Conservation (phyloP, 306 rosid genomes). For the Cicer yamashitae region DNA sequence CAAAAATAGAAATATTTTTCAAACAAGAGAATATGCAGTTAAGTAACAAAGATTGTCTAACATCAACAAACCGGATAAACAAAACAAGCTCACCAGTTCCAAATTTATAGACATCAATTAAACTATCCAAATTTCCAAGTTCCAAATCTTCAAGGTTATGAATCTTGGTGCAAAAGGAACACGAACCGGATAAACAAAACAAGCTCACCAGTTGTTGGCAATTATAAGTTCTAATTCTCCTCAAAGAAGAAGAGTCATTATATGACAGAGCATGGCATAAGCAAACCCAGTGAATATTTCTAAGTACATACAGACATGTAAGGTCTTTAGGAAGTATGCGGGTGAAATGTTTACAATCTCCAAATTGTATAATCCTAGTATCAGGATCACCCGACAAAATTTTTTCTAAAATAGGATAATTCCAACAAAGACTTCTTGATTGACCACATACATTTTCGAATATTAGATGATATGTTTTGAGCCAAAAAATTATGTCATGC, state of each 20-base stretch:
- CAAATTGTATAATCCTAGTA: not conserved
- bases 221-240: fast-evolving
- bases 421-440: not conserved
- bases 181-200: slow-evolving; percentile 7
- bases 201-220: slow-evolving; percentile 5
- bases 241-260: not conserved
- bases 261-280: slow-evolving; percentile 13
- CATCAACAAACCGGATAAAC: too few relatives aligned
- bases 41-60: not conserved
- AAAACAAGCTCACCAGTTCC: too few relatives aligned
- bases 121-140: not conserved
- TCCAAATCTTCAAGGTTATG: slow-evolving; percentile 2
- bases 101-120: not conserved
- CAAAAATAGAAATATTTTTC: not conserved
- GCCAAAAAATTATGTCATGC: not conserved
- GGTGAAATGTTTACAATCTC: not conserved
- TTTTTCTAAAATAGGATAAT: not conserved
- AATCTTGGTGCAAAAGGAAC: not conserved
- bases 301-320: fast-evolving
- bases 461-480: not conserved
- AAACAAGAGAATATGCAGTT: slow-evolving; percentile 5
- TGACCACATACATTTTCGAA: not conserved
- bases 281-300: not conserved
- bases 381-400: not conserved
- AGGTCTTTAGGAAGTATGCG: slow-evolving; percentile 20